Base-by-base conservation (phyloP, 2,329 filamentous ascomycete species). In the Talaromyces sp. region DNA sequence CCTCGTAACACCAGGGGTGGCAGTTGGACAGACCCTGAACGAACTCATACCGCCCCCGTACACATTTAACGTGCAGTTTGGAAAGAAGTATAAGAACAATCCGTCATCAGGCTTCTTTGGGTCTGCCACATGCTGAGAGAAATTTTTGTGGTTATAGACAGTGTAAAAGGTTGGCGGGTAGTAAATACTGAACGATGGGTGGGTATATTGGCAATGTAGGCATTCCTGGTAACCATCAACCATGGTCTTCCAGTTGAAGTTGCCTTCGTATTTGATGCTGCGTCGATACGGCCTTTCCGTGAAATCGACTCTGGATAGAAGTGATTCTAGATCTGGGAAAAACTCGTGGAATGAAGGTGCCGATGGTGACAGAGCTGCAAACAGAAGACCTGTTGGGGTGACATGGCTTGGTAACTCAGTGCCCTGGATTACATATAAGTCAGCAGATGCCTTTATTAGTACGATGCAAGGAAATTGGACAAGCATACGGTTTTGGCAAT, bases 241-340 rank as follows among this genome's bases (percentile, higher is more conserved):
- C 79, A 84, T 84, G 0, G 82, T 84, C 67, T 84, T 84, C 82
- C 82, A 84, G 67, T 85, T 85, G 73, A 85, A 84, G 0, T 76
- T 75, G 3, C 83, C 82, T 56, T 81, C 76, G 59, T 85, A 85
- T n/a, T 76, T 78, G 63, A 85, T 81, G 50, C 80, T 81, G 24
- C 78, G 76, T 3, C 81, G 76, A 64, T 83, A 75, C 0, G 81
- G 81, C 2, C 83, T 72, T 58, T 79, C 75, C 4, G 81, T 83
- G 66, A 85, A 85, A 61, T 85, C 80, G 3, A 84, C 81, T 49
- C 70, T 76, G 2, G 73, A 72, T 1, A 83, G 74, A 2, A 84
- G 63, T 2, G 75, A 72, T 62, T 84, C 79, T 0, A 85, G 71
- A 1, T 81, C 79, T 0, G 78, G 79, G 63, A 83, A 85, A 70